phyloP scores from a whole-genome alignment of 176 grass and related monocot genomes.

The Eremochloa ophiuroides region DNA sequence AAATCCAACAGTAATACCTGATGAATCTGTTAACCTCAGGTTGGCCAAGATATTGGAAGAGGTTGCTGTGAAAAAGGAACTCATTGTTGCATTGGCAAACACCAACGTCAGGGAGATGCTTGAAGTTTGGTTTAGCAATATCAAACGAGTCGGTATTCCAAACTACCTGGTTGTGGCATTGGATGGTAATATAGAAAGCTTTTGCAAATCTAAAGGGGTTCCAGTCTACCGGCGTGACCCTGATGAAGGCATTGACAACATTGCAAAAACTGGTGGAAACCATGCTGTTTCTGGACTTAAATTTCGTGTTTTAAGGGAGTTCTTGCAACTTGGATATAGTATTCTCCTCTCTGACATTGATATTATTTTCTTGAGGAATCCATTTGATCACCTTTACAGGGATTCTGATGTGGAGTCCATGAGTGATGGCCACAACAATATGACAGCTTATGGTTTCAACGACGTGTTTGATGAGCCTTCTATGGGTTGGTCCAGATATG shows the following conservation, averaged over 20 bases:
- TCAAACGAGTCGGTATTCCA: constrained; percentile 56
- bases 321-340: constrained; percentile 73
- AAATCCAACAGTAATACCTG: constrained; percentile 51
- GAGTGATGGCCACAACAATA: constrained; percentile 72
- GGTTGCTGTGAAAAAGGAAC: constrained; percentile 55
- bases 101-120: constrained; percentile 65
- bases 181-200: constrained; percentile 52
- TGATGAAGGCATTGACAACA: constrained; percentile 55
- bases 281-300: constrained; percentile 72
- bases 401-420: constrained; percentile 77
- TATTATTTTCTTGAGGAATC: constrained; percentile 68
- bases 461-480: constrained; percentile 66
- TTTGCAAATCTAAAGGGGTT: constrained; percentile 52
- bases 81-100: constrained; percentile 73
- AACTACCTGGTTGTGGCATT: constrained; percentile 75
- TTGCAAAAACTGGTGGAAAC: constrained; percentile 56
- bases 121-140: constrained; percentile 61
- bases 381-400: constrained; percentile 65
- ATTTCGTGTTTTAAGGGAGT: constrained; percentile 66
- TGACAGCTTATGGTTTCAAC: constrained; percentile 69
- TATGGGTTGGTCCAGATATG: constrained; percentile 83
- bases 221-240: constrained; percentile 59
- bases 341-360: constrained; percentile 71
- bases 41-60: constrained; percentile 55
- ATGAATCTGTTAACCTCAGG: constrained; percentile 60